A percentile compares a stretch with the other conserved stretches of the same genome.
phyloP scores from a whole-genome alignment of 1,284 basidiomycete species.

The Hypsizygus ulmarius region DNA sequence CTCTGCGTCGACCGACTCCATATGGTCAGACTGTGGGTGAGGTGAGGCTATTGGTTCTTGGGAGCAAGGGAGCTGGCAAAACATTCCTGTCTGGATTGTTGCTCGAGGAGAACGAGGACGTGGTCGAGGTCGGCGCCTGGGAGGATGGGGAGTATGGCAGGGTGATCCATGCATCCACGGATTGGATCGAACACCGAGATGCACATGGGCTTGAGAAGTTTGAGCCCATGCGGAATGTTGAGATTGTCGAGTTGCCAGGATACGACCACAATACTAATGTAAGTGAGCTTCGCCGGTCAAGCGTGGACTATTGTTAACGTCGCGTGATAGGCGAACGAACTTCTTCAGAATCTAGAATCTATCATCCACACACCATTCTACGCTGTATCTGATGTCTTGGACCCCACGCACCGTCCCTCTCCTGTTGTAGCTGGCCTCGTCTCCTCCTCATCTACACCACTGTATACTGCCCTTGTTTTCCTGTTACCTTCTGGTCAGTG shows the following conservation, averaged over 20 bases:
- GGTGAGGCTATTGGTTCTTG: conserved; percentile 53
- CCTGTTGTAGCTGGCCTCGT: conserved; percentile 49
- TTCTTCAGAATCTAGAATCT: conserved; percentile 36
- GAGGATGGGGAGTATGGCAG: conserved; percentile 43
- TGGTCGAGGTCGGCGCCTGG: conserved; percentile 58
- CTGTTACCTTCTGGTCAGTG: conserved; percentile 46
- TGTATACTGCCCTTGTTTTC: conserved; percentile 59
- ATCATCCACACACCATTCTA: conserved; percentile 58
- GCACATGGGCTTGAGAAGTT: conserved; percentile 61
- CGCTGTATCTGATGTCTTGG: conserved; percentile 46
- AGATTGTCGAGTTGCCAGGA: conserved; percentile 50
- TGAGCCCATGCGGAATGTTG: conserved; percentile 60
- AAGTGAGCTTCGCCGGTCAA: conserved; percentile 21
- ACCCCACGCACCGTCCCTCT: conserved; percentile 48
- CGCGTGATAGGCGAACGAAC: conserved; percentile 27
- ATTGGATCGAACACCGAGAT: conserved; percentile 66
- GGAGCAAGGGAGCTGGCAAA: conserved; percentile 38
- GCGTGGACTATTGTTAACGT: background rate
- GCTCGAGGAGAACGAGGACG: conserved; percentile 60
- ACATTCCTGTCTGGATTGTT: conserved; percentile 38
- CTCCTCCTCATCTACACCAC: conserved; percentile 49
- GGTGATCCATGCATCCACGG: conserved; percentile 56
- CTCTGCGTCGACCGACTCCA: conserved; percentile 55
- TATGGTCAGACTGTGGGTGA: conserved; percentile 66
- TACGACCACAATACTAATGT: conserved; percentile 46